Base-by-base conservation (phyloP, 495 filamentous ascomycete genomes). In the Penicillium pancosmium region DNA sequence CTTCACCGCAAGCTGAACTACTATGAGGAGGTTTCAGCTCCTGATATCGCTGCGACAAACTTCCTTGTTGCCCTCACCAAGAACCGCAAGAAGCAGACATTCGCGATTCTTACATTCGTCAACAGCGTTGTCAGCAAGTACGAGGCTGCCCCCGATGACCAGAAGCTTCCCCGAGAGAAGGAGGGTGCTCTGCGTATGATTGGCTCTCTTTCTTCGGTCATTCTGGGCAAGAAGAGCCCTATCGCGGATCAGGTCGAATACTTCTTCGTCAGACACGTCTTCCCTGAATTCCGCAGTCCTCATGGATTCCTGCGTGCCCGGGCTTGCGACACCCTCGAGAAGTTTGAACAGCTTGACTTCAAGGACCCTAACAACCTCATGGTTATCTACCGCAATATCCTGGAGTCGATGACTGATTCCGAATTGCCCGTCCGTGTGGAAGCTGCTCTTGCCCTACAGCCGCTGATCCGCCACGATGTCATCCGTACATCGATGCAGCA, bases 201-300 rank as follows among this genome's bases (percentile, higher is more conserved):
- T 64, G 95, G 93, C 6, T 98, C 94, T 1, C 74, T 98, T 47
- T 88, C 94, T 1, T 89, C 91, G 12, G 93, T 98, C 21, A 96
- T 98, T 48, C 82, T 98, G 34, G 92, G 91, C 51, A 98, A 98
- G 81, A 97, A 96, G 80, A 96, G 92, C 70, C 94, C 94, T 11
- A 96, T 98, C 64, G 94, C 94, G 38, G 88, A 95, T 63, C 91
- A 97, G 76, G 93, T 97, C n/a, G 94, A 98, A 75, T 97, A 94
- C 68, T 98, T 98, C 82, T 90, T 98, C 60, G 92, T 98, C 54
- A 89, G 94, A 52, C 94, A 97, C 63, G 94, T 98, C 56, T 98
- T 98, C 79, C 94, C 94, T 10, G 95, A 98, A 68, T 98, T 98
- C 80, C 86, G 90, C 59, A 97, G 91, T 71, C 84, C 88, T 16